phyloP scores from a whole-genome alignment of 495 filamentous ascomycete species.

The Halenospora varia region DNA sequence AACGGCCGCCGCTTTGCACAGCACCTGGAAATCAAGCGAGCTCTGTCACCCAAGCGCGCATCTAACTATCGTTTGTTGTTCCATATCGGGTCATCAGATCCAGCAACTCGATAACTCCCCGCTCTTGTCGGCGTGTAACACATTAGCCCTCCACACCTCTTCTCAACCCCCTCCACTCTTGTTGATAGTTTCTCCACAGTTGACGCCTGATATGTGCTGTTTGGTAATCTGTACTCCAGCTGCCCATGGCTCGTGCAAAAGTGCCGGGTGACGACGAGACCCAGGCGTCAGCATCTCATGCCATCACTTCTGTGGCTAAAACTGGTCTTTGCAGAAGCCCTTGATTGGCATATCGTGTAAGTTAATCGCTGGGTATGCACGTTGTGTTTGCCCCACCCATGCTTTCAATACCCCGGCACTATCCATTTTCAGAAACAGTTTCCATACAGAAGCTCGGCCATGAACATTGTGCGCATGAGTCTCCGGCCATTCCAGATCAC shows the following conservation, averaged over 20 bases:
- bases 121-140: conserved; percentile 1
- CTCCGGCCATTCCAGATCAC: conserved; percentile 1
- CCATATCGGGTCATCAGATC: conserved; percentile 24
- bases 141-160: conserved; percentile 27
- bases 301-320: not conserved
- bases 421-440: conserved; percentile 28
- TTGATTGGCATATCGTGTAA: conserved; percentile 6
- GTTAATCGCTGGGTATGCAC: conserved; percentile 1
- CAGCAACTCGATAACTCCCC: conserved; percentile 20
- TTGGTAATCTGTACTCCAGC: conserved; percentile 16
- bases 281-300: not conserved
- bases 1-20: conserved; percentile 12
- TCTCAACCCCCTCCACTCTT: conserved; percentile 21
- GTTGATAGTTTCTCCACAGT: conserved; percentile 20
- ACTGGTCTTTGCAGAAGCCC: not conserved
- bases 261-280: conserved; percentile 10
- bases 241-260: conserved; percentile 9
- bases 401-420: conserved; percentile 2
- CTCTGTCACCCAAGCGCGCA: not conserved
- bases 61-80: conserved; percentile 14
- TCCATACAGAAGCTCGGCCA: conserved; percentile 20
- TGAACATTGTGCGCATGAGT: conserved; percentile 1
- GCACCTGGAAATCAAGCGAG: conserved; percentile 2
- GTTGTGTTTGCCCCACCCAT: conserved; percentile 2
- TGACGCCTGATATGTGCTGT: conserved; percentile 14